These are phyloP conservation scores for Aspergillus hortae DNA, from an alignment of 2,329 filamentous ascomycete genomes.

Conservation along the genomic window DNA sequence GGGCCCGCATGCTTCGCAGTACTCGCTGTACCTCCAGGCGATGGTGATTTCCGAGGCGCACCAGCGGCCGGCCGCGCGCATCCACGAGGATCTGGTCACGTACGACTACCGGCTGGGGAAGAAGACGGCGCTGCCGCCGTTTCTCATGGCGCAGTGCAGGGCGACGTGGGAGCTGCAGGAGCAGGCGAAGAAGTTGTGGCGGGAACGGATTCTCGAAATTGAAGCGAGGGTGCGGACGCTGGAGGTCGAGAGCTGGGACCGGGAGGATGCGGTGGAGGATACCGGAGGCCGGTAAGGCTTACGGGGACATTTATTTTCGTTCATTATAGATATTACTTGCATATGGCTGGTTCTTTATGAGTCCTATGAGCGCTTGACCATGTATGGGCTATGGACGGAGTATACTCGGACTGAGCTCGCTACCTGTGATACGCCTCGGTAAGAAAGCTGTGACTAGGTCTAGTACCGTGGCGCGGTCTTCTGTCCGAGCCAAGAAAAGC, in stretches of 20 bases:
- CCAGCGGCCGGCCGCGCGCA: constrained; percentile 68
- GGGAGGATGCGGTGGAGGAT: constrained; percentile 68
- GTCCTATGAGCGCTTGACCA: too few relatives aligned
- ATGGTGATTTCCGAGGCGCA: constrained; percentile 72
- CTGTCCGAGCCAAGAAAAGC: constrained; percentile 13
- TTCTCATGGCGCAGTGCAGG: constrained; percentile 60
- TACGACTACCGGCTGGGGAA: constrained; percentile 66
- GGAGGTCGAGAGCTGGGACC: constrained; percentile 73
- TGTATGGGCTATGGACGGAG: too few relatives aligned
- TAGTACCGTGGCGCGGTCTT: constrained; percentile 6
- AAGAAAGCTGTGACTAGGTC: too few relatives aligned
- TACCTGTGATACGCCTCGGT: too few relatives aligned
- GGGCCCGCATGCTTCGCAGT: constrained; percentile 24
- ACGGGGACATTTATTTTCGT: not conserved
- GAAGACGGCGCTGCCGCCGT: constrained; percentile 56
- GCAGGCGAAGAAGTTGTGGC: constrained; percentile 52
- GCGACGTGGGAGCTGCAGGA: constrained; percentile 61
- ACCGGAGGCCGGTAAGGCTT: constrained; percentile 43
- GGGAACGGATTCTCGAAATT: constrained; percentile 54
- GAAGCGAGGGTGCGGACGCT: constrained; percentile 57
- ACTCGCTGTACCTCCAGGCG: constrained; percentile 49
- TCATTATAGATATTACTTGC: not conserved
- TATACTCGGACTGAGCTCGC: too few relatives aligned
- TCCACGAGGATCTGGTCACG: constrained; percentile 72
- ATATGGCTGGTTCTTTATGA: too few relatives aligned